phyloP scores from a whole-genome alignment of 2,329 filamentous ascomycete genomes.

The Aspergillus sp. region DNA sequence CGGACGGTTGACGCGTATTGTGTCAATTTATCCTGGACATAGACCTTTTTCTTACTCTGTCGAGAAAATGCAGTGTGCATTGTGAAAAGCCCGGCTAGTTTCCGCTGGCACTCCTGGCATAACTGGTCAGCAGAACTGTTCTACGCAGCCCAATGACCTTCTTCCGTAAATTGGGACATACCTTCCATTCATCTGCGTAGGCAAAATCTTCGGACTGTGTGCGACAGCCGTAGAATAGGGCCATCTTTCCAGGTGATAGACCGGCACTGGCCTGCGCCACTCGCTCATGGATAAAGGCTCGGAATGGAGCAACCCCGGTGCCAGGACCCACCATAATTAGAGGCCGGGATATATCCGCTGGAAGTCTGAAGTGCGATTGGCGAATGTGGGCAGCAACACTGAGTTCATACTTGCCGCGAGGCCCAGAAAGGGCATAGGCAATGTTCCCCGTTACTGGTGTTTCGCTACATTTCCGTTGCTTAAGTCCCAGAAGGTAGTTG shows the following conservation, averaged over 20 bases:
- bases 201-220: neutral
- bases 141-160: neutral
- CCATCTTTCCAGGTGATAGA: neutral
- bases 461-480: neutral
- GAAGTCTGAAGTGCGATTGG: neutral
- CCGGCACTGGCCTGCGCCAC: neutral
- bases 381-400: neutral
- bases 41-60: neutral
- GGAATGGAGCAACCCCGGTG: neutral
- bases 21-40: neutral
- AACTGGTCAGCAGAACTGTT: neutral
- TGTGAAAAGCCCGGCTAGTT: neutral
- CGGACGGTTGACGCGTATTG: neutral
- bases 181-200: neutral
- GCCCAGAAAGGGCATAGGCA: neutral
- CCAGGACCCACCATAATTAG: neutral
- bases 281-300: neutral
- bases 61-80: neutral
- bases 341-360: neutral
- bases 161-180: neutral
- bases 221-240: neutral
- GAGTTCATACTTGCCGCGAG: neutral
- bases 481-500: neutral
- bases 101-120: neutral
- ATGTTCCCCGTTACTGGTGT: neutral